Conservation (phyloP, 768 basidiomycete genomes). For the Mrakia blollopis region DNA sequence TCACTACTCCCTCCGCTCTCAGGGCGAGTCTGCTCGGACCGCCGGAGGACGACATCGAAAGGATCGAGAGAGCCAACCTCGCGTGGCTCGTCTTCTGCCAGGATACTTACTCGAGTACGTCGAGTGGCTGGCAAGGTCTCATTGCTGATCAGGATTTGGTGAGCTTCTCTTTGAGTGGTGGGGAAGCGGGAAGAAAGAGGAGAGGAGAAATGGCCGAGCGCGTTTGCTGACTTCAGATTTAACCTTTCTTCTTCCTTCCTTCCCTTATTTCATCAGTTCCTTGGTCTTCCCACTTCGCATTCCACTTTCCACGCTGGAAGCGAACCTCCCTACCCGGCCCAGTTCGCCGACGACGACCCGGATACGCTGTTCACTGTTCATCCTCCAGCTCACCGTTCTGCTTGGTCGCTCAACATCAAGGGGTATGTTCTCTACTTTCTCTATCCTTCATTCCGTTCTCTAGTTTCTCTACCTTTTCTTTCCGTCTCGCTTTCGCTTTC, state of each 20-base stretch:
- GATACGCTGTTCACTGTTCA: background rate
- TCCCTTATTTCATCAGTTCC: background rate
- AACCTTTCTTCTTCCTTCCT: background rate
- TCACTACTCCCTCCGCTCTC: background rate
- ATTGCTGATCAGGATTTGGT: background rate
- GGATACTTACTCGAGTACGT: background rate
- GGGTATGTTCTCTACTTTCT: background rate
- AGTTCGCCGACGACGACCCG: background rate
- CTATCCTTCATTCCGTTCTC: background rate
- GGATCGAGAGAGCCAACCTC: background rate
- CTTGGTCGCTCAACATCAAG: background rate
- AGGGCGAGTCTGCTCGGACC: background rate
- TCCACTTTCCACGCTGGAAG: no score
- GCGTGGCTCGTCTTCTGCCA: background rate
- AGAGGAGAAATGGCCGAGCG: no score
- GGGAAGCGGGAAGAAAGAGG: background rate
- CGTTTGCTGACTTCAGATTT: background rate
- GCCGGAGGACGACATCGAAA: background rate
- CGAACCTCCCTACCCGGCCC: background rate
- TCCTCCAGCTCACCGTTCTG: background rate
- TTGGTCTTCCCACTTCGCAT: background rate
- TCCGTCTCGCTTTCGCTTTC: background rate
- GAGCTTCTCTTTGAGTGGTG: background rate
- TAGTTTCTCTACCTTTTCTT: background rate
- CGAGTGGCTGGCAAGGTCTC: background rate